Evolutionary conservation across 2,329 filamentous ascomycete genomes (phyloP), one percentile per base, ranked within the genome.

Genomic region (Diplocarpon mali): DNA sequence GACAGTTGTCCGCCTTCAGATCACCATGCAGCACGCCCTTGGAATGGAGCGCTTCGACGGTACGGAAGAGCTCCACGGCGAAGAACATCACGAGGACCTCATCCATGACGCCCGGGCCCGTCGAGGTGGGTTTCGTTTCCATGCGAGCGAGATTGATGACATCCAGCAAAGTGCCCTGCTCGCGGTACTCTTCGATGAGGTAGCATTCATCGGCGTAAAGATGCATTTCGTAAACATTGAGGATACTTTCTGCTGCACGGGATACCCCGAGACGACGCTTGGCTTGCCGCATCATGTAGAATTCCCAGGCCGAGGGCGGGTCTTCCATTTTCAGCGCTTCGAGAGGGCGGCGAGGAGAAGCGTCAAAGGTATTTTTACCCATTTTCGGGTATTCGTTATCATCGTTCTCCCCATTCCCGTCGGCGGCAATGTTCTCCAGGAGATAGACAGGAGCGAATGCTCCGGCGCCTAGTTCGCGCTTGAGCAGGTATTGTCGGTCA

Each of bases 361-460:
- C 58, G n/a, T 75, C 69, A 57, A 81, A 77, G 11, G 70, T 65
- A 27, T 78, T 73, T 57, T 76, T 79, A 45, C 80, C 77, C 73
- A 83, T 77, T 45, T 69, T 68, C 3, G 65, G 68, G 31, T 58
- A 62, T 42, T 55, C 62, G 42, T 59, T 61, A 36, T 68, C 65
- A 28, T 74, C 70, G 13, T 74, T 68, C 14, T 68, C 64, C 9
- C 67, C 62, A 24, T 67, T 64, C 11, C 68, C 64, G 0, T 67
- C 65, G 28, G 69, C 69, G 3, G 72, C 69, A n/a, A 77, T 73
- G 55, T 82, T 83, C 59, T 95, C 86, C 7, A 89, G 82, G 0
- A 98, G 76, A 61, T 95, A 98, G 2, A 98, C 92, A 0, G 92
- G 90, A 0, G 90, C 92, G 64, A 93, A 98, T 1, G 92, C 92